Base-by-base conservation (phyloP, 495 filamentous ascomycete species). In the Hapsidospora chrysogenum region DNA sequence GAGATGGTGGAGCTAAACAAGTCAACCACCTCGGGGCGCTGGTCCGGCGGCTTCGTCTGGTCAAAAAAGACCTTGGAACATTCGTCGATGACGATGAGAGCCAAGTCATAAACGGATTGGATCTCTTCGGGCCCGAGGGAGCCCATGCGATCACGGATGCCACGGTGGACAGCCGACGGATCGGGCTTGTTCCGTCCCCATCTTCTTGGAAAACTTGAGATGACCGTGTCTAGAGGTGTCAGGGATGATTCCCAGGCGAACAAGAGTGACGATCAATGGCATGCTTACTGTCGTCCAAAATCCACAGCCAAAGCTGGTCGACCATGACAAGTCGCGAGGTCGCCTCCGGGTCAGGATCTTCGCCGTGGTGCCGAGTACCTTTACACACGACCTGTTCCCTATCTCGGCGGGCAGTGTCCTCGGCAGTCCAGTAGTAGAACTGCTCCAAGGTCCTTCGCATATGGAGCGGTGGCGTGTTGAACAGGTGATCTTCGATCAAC, bases 301-400 rank as follows among this genome's bases (percentile, higher is more conserved):
- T 64, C 75, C 75, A 81, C 62, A 81, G 67, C 77, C 77, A 82
- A 2, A 82, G 55, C 44, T 82, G 76, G 41, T 82, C 78, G 1
- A 80, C 76, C 78, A 81, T 84, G 49, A 80, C 64, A 13, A 82
- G 63, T 37, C 75, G 70, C 0, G 72, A 63, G 5, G 74, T 58
- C 41, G 37, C 2, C 16, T 5, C 5, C 26, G 19, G 5, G 39
- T 38, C 8, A 28, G 26, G 21, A 35, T 46, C 17, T 27, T 43
- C 7, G 23, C 33, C 31, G 14, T 40, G 19, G 6, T 48, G 7
- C 11, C 38, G 75, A 53, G 43, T 60, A 0, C 38, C 46, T 0
- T 76, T 63, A 43, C 71, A 80, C 1, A 83, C 71, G 9, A 80
- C 77, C 46, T 81, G 78, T 32, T 80, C 75, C 29, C 64, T 46